Evolutionary conservation across 2,329 filamentous ascomycete species (phyloP), one percentile per base, ranked within the genome.

Genomic region (Botrytis aclada): DNA sequence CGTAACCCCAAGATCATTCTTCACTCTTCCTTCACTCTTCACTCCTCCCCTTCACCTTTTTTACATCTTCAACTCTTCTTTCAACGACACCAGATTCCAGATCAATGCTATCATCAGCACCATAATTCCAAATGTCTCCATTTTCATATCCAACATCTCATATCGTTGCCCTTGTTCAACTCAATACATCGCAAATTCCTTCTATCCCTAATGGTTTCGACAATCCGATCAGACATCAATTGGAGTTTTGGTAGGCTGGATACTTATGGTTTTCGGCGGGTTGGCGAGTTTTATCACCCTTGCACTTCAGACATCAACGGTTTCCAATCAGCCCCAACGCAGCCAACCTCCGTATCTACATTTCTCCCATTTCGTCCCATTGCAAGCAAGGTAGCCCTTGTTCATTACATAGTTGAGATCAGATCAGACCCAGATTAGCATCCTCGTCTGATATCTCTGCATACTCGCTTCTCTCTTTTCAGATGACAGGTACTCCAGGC

Each of bases 251-350:
- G 4, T 41, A 56, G 25, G 64, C 45, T 20, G 45, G 45, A 14
- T 54, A 29, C 39, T 39, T 32, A n/a, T 34, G 63, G 29, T 45
- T 29, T 5, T 66, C 6, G 29, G 32, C 34, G 12, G 20, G n/a
- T 65, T 67, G 69, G 72, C 72, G 74, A 65, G 77, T 79, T 78
- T 79, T 73, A 77, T 74, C 71, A 74, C 74, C 76, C 43, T 56
- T 60, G 70, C 12, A n/a, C 56, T 63, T 69, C 71, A 73, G 74
- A 79, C 77, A 75, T n/a, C 60, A 66, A 64, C 39, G 16, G 77
- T 79, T 78, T 78, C 76, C 75, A 75, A 74, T 77, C 77, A 77
- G 54, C 62, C 69, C 34, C 32, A 45, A 54, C 39, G 41, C 45
- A 54, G 22, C 10, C 37, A 62, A 70, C 67, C 47, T 45, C 37